Evolutionary conservation across 257 asterid genomes (phyloP), one percentile per base, ranked within the genome.

Genomic region (Jacaranda mimosifolia): DNA sequence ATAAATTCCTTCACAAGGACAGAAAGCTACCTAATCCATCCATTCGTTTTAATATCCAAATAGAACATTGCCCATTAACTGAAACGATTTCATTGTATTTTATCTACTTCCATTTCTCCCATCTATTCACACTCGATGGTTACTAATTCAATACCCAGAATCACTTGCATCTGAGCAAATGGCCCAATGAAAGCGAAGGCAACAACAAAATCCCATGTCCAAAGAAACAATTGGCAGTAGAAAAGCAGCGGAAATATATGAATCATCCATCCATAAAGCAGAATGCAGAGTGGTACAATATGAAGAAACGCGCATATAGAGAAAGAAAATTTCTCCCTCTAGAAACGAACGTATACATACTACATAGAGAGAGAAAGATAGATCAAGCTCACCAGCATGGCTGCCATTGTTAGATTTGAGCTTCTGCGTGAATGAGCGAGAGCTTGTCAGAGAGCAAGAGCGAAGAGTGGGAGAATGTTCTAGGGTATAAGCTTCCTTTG

Each of bases 311-410:
- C 32, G 7, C 63, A 58, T n/a, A 26, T 26, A 26, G 32, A 26
- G 32, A 32, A 12, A 26, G 19, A 43, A n/a, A 1, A 35, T 49
- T 39, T 48, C 8, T 6, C 21, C 49, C 76, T 36, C 40, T 17
- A 21, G 21, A 45, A 52, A 74, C 38, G 45, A 57, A 57, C 3
- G 51, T 14, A 58, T 17, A 26, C 11, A 51, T 19, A 48, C 21
- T 57, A 19, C 38, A 43, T 14, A 74, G 21, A 57, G 7, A 57
- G 51, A 32, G 59, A 63, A 15, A 57, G 72, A 40, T 32, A 40
- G 79, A 79, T 82, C 79, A 10, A 82, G 68, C 86, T 82, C 60
- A 85, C 88, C 88, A 85, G 6, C 88, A 85, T 85, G 75, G 80
- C 11, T 10, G 85, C 60, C 86, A 82, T 85, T 75, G 78, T 75